phyloP scores from a whole-genome alignment of 2,329 filamentous ascomycete species.

The Pseudogymnoascus sp. region DNA sequence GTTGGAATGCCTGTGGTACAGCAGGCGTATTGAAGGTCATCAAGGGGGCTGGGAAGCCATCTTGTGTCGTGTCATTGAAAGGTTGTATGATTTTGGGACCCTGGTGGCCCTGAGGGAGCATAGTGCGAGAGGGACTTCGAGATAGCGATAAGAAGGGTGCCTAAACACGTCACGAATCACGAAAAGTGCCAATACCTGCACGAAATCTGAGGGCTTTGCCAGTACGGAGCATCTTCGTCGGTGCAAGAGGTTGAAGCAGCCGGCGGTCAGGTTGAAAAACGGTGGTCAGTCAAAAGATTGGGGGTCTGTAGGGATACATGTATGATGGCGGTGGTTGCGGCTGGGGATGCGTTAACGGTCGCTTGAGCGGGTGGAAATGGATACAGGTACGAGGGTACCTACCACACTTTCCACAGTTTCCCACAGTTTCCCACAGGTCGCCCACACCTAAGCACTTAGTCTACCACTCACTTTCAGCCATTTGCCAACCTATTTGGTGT shows the following conservation, averaged over 20 bases:
- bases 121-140: constrained; percentile 23
- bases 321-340: constrained; percentile 2
- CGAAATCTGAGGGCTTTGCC: constrained; percentile 19
- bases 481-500: not conserved
- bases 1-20: constrained; percentile 3
- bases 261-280: not conserved
- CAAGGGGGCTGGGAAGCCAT: constrained; percentile 22
- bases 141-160: constrained; percentile 37
- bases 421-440: too few species aligned
- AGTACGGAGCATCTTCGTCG: constrained; percentile 10
- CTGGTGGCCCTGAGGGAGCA: constrained; percentile 2
- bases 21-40: constrained; percentile 1
- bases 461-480: not conserved
- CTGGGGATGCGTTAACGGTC: constrained; percentile 7
- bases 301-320: constrained; percentile 5
- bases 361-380: constrained; percentile 7
- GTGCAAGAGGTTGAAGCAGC: not conserved
- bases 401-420: not conserved
- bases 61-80: constrained; percentile 18
- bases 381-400: not conserved
- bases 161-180: constrained; percentile 20
- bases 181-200: constrained; percentile 30
- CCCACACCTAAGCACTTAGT: not conserved
- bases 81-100: constrained; percentile 19
- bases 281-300: not conserved